Percentiles rank a stretch among this genome's conserved stretches.
These are phyloP conservation scores for Erodium texanum DNA, from an alignment of 441 rosid species.

Conservation along the genomic window DNA sequence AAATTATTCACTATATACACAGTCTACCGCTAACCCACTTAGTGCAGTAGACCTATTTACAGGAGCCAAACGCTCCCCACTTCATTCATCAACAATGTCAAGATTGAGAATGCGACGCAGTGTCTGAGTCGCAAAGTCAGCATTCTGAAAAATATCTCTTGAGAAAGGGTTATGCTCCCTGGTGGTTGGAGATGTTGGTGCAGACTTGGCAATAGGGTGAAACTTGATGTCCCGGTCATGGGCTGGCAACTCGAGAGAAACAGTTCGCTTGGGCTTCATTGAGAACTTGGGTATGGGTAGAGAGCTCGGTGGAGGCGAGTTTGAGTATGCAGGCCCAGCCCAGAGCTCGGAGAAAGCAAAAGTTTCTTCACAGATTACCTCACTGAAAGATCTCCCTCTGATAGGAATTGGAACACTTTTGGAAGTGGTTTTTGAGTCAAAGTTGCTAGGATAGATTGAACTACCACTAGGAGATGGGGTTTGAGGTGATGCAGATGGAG, in stretches of 20 bases:
- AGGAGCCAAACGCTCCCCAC: constrained; percentile 31
- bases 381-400: constrained; percentile 24
- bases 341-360: constrained; percentile 61
- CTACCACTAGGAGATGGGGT: constrained; percentile 26
- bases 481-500: constrained; percentile 20
- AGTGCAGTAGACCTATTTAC: constrained; percentile 34
- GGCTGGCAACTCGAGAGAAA: constrained; percentile 49
- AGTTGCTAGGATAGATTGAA: constrained; percentile 14
- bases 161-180: constrained; percentile 34
- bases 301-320: constrained; percentile 87
- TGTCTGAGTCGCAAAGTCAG: constrained; percentile 73
- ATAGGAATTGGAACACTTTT: constrained; percentile 54
- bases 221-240: constrained; percentile 29
- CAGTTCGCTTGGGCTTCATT: constrained; percentile 45
- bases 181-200: constrained; percentile 66
- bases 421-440: constrained; percentile 8
- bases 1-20: constrained; percentile 45
- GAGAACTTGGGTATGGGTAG: constrained; percentile 86
- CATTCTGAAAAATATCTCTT: constrained; percentile 38
- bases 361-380: constrained; percentile 29
- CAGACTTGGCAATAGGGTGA: constrained; percentile 65
- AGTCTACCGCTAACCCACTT: constrained; percentile 29
- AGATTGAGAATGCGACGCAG: constrained; percentile 92
- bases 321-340: constrained; percentile 98
- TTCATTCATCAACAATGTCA: constrained; percentile 50